A percentile compares a stretch with the other conserved stretches of the same genome.
These are phyloP conservation scores for Leucocoprinus birnbaumii DNA, from an alignment of 768 basidiomycete species.

Conservation along the genomic window DNA sequence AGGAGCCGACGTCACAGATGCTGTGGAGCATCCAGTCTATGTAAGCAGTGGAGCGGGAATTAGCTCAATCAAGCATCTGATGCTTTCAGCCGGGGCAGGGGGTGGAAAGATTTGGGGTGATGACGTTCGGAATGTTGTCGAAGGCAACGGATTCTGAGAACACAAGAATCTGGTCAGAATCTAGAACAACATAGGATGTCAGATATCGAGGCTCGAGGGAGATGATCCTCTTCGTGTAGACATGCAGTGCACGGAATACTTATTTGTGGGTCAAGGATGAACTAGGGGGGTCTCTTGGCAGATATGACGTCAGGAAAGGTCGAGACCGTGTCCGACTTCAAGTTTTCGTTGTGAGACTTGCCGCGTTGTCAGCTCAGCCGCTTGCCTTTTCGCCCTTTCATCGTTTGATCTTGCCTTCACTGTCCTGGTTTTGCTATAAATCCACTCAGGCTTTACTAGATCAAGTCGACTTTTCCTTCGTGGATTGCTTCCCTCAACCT, in stretches of 20 bases:
- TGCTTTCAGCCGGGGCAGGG: not conserved
- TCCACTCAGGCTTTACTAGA: not conserved
- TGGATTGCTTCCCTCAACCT: not conserved
- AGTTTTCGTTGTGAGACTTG: not conserved
- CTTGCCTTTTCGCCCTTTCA: not conserved
- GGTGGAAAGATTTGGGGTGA: not conserved
- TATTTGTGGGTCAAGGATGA: not conserved
- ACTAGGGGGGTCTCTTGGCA: not conserved
- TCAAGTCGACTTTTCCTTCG: not conserved
- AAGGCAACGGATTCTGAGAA: not conserved
- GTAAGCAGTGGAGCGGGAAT: not conserved
- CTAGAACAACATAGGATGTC: too few species aligned
- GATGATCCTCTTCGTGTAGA: too few species aligned
- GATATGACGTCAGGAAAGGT: constrained; percentile 8
- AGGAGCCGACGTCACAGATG: too few species aligned
- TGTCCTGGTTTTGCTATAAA: not conserved
- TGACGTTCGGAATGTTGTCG: not conserved
- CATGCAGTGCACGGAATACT: too few species aligned
- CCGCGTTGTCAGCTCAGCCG: constrained; percentile 1
- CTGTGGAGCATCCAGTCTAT: too few species aligned
- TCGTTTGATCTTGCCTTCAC: not conserved
- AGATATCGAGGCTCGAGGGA: not conserved
- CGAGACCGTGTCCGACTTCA: not conserved
- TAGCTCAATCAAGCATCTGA: not conserved
- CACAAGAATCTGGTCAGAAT: not conserved